Evolutionary conservation across 225 moss, liverwort and hornwort genomes (phyloP).

Genomic region (Lunularia cruciata): DNA sequence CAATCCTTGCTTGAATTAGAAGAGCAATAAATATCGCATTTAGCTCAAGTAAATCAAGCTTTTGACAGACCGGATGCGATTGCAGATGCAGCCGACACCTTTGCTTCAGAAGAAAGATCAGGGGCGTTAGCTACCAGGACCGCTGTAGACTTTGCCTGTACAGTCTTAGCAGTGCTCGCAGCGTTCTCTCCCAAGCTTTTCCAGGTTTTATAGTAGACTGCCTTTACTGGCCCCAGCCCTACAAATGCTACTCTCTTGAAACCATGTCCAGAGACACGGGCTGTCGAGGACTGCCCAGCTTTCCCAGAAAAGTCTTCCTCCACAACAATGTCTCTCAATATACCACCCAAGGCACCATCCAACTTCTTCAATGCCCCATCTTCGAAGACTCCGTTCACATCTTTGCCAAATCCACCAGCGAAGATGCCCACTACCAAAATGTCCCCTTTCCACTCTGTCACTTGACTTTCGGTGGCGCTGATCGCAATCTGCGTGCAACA

Average conservation of each 20-base stretch:
- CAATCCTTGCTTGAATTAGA: neutral
- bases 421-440: slow-evolving; percentile 68
- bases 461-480: slow-evolving; percentile 26
- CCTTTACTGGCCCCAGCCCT: slow-evolving; percentile 65
- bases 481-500: slow-evolving; percentile 46
- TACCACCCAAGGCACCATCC: slow-evolving; percentile 62
- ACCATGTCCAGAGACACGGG: slow-evolving; percentile 61
- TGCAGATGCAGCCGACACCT: slow-evolving; percentile 48
- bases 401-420: slow-evolving; percentile 42
- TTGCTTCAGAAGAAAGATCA: slow-evolving; percentile 35
- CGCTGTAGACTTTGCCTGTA: slow-evolving; percentile 58
- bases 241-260: slow-evolving; percentile 86
- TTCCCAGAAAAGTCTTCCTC: slow-evolving; percentile 93
- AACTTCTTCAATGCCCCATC: slow-evolving; percentile 42
- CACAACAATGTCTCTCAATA: slow-evolving; percentile 57
- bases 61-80: slow-evolving; percentile 46
- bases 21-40: too few species aligned
- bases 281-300: slow-evolving; percentile 58
- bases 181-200: slow-evolving; percentile 68
- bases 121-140: slow-evolving; percentile 47
- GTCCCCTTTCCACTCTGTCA: slow-evolving; percentile 74
- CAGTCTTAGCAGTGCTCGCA: slow-evolving; percentile 54
- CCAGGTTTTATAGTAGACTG: slow-evolving; percentile 57
- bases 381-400: slow-evolving; percentile 44
- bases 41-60: too few species aligned